Conservation (phyloP, 352 stramenopile genomes). For the Phytophthora podocarpi region DNA sequence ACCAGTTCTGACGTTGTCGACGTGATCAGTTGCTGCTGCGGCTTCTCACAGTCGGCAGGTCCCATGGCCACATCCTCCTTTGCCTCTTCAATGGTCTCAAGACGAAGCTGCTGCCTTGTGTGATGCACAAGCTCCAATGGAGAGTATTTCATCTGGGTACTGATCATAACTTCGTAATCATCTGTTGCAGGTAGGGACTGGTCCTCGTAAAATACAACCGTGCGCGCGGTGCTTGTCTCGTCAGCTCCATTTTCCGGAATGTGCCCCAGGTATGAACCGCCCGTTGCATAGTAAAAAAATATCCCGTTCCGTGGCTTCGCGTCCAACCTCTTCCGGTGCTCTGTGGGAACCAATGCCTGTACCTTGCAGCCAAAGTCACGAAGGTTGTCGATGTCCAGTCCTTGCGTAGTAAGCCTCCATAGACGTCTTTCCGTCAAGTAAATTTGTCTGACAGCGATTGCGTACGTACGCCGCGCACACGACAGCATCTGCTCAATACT, state of each 20-base stretch:
- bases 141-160: background rate
- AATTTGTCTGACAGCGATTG: conserved; percentile 11
- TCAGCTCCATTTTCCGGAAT: background rate
- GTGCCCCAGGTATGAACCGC: conserved; percentile 1
- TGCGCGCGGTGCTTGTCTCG: background rate
- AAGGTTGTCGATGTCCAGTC: conserved; percentile 9
- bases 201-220: conserved; percentile 6
- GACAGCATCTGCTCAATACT: conserved; percentile 8
- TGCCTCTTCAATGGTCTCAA: background rate
- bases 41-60: background rate
- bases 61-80: background rate
- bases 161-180: background rate
- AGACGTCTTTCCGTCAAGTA: conserved; percentile 8
- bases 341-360: background rate
- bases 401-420: too few species aligned
- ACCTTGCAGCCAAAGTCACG: conserved; percentile 10
- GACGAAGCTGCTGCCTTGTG: background rate
- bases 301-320: conserved; percentile 2
- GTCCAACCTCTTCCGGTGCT: conserved; percentile 4
- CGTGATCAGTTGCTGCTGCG: background rate
- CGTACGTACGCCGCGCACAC: conserved; percentile 13
- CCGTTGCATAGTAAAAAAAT: background rate
- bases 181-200: background rate
- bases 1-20: conserved; percentile 1
- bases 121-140: background rate